These are phyloP conservation scores for Musa schizocarpa DNA, from an alignment of 176 grass and related monocot species.

Conservation along the genomic window DNA sequence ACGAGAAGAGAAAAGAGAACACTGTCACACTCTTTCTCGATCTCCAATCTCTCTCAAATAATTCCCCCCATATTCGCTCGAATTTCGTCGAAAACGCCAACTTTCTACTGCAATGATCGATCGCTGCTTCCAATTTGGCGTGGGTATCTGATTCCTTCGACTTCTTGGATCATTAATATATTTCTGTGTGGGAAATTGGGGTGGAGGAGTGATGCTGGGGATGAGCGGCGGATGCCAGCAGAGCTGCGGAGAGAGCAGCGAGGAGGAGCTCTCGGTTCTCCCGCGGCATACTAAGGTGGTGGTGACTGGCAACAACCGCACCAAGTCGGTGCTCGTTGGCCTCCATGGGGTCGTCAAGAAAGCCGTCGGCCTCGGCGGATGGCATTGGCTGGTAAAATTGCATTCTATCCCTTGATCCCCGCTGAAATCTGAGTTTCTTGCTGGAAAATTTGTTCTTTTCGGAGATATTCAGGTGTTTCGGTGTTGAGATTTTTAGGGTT, in stretches of 20 bases:
- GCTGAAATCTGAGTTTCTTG: background rate
- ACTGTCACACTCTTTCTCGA: background rate
- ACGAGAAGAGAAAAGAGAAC: background rate
- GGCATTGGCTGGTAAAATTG: constrained; percentile 6
- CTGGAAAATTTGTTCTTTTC: background rate
- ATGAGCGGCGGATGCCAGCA: constrained; percentile 4
- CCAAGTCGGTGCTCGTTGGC: constrained; percentile 3
- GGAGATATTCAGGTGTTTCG: background rate
- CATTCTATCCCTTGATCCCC: background rate
- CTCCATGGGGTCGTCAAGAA: constrained; percentile 7
- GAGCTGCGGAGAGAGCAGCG: constrained; percentile 6
- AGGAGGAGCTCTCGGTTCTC: background rate
- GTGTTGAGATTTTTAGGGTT: background rate
- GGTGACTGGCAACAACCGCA: constrained; percentile 5
- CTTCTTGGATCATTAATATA: background rate
- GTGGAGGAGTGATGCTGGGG: background rate
- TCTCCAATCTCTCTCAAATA: background rate
- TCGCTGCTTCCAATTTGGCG: background rate
- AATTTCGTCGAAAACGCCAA: background rate
- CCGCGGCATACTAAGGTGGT: constrained; percentile 7
- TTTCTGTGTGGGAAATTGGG: background rate
- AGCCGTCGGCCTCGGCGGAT: constrained; percentile 6
- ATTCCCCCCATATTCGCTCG: background rate
- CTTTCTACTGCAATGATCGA: background rate
- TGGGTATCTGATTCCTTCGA: background rate